Percentiles rank a stretch among this genome's conserved stretches.
Conservation (phyloP, 2,329 filamentous ascomycete genomes). For the Phoma sp. region DNA sequence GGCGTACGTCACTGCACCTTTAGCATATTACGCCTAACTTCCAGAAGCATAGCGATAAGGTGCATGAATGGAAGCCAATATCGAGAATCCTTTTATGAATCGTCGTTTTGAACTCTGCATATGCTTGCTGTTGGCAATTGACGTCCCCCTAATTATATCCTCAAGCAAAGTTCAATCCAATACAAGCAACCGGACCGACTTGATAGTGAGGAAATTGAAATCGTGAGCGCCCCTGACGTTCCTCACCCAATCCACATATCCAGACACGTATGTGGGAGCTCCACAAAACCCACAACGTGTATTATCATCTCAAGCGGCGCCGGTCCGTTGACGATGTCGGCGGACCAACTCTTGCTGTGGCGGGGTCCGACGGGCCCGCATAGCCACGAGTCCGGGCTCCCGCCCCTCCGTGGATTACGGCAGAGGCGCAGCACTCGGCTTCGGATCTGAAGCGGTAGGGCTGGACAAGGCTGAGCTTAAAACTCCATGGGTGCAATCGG, state of each 20-base stretch:
- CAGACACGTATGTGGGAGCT: no score
- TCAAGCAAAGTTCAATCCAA: not conserved
- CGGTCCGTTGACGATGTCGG: not conserved
- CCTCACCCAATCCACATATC: no score
- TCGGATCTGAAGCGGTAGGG: not conserved
- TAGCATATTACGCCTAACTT: not conserved
- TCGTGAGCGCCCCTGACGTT: not conserved
- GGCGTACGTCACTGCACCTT: slow-evolving; percentile 4
- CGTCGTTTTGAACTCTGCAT: not conserved
- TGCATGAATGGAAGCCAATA: not conserved
- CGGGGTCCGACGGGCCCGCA: no score
- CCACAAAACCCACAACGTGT: no score
- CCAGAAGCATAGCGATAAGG: not conserved
- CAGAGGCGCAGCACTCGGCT: not conserved
- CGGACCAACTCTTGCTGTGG: slow-evolving; percentile 4
- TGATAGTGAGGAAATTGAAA: not conserved
- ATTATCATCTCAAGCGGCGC: not conserved
- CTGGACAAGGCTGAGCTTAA: not conserved
- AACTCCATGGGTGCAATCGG: no score
- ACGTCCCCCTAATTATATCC: not conserved
- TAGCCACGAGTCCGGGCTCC: not conserved
- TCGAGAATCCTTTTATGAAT: not conserved
- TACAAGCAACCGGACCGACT: not conserved
- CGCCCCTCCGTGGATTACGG: not conserved
- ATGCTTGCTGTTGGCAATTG: not conserved